Base-by-base conservation (phyloP, 257 asterid species). In the Catharanthus roseus region DNA sequence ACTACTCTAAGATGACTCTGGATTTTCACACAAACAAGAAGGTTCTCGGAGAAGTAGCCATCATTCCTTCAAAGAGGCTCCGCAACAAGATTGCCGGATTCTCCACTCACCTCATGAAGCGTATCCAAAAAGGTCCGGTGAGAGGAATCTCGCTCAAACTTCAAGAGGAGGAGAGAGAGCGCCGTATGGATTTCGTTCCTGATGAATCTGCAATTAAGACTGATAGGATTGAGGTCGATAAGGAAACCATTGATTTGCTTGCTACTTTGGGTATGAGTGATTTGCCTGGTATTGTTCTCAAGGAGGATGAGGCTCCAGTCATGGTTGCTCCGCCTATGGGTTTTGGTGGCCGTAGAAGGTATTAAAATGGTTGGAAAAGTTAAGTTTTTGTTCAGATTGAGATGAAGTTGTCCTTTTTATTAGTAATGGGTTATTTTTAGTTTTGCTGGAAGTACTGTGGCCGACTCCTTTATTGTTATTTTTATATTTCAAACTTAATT, bases 181-280 rank as follows among this genome's bases (percentile, higher is more conserved):
- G 84, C 70, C 86, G 84, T 21, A 74, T 82, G 87, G 87, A 85
- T 77, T 85, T 82, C 33, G 89, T 82, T 24, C 89, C 83, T 2
- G 89, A 80, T n/a, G 84, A 82, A 61, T 85, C 87, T 57, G 87
- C 89, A 67, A 85, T 85, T 50, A 82, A 78, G 81, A 85, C 64
- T 18, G 87, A 78, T 62, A 34, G 57, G 53, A 85, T 82, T 58
- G 87, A 80, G 68, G 89, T 85, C 10, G 89, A 85, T 74, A 74
- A 78, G 81, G 89, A 85, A 51, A 85, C 89, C 24, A 67, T 80
- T 57, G 89, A 85, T 56, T 75, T 85, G 82, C 87, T 85, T 74
- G 49, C 84, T 3, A 61, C 84, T 15, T 76, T 85, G 58, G 89
- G 87, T 31, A 82, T 85, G 84, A 47, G 74, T 78, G 85, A 82